These are phyloP conservation scores for Pleurotus salmoneostramineus DNA, from an alignment of 768 basidiomycete genomes.

Conservation along the genomic window DNA sequence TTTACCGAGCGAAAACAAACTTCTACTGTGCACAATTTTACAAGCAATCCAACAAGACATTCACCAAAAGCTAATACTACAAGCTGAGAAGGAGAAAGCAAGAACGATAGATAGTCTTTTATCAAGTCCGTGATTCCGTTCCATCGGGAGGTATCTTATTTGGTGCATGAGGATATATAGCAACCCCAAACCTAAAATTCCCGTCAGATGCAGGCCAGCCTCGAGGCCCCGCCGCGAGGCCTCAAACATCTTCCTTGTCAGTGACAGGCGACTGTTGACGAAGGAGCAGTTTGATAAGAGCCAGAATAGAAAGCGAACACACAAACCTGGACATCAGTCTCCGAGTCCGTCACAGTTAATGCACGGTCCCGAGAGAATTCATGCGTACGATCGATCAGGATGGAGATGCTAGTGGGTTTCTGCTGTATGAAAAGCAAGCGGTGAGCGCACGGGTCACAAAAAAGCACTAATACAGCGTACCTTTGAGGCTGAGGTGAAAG, in stretches of 20 bases:
- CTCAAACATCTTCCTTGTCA: background rate
- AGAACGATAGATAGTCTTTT: background rate
- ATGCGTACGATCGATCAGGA: slow-evolving; percentile 61
- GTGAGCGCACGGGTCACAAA: background rate
- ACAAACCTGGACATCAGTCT: background rate
- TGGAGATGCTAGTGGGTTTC: slow-evolving; percentile 51
- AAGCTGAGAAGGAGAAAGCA: too few relatives aligned
- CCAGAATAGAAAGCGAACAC: background rate
- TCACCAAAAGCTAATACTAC: background rate
- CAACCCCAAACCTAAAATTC: background rate
- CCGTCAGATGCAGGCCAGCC: too few relatives aligned
- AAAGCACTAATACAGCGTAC: slow-evolving; percentile 1
- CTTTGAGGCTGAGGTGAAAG: slow-evolving; percentile 5
- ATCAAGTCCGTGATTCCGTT: background rate
- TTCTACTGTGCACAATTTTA: background rate
- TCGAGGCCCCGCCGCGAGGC: background rate
- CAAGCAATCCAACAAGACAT: background rate
- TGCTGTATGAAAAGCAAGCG: background rate
- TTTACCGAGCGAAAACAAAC: background rate
- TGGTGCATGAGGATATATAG: background rate
- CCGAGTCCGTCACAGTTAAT: slow-evolving; percentile 4
- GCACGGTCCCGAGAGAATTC: slow-evolving; percentile 39
- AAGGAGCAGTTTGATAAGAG: background rate
- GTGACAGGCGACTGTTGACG: background rate
- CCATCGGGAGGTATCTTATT: background rate